Evolutionary conservation across 129 eudicot species (phyloP), one percentile per base, ranked within the genome.

Genomic region (Rutidosis leptorrhynchoides): DNA sequence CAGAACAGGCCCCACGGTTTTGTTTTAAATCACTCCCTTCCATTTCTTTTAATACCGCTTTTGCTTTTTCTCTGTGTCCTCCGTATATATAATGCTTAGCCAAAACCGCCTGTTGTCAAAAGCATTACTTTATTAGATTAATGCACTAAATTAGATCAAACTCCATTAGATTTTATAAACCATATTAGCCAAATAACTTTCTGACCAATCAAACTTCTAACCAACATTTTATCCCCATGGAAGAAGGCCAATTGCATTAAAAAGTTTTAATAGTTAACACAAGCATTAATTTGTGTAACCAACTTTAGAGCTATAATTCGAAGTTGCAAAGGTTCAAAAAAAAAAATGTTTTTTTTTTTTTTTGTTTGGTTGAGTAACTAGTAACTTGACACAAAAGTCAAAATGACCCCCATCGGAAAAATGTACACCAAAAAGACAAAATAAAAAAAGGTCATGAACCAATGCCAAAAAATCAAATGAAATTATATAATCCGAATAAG

Each of bases 61-160:
- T 84, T 1, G 96, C 95, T 78, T 93, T 88, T 42, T 86, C 98
- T 68, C 68, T 74, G 9, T 71, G 68, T 7, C 95, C 91, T 43
- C 58, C 79, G 10, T 45, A 26, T 5, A 73, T 68, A 74, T 93
- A 93, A 62, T 88, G 82, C 54, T 22, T 73, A 21, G 92, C 96
- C 68, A 88, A 7, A 58, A 67, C 16, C 17, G 70, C 66, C 74
- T 70, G 58, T 42, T 45, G 58, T 57, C 30, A 40, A 26, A 56
- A 24, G 37, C 30, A 68, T 48, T 27, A 65, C 26, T 10, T 49
- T 6, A 65, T 65, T 58, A 45, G 20, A 66, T 49, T 28, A 19
- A 66, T 29, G 20, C 29, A 66, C 12, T 23, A 33, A 35, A 68
- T 32, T 14, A 11, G 19, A 65, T 48, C 26, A 46, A 17, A 55